Percentiles rank a stretch among this genome's conserved stretches.
Conservation (phyloP, 164 flowering plant genomes). For the Piper longum region DNA sequence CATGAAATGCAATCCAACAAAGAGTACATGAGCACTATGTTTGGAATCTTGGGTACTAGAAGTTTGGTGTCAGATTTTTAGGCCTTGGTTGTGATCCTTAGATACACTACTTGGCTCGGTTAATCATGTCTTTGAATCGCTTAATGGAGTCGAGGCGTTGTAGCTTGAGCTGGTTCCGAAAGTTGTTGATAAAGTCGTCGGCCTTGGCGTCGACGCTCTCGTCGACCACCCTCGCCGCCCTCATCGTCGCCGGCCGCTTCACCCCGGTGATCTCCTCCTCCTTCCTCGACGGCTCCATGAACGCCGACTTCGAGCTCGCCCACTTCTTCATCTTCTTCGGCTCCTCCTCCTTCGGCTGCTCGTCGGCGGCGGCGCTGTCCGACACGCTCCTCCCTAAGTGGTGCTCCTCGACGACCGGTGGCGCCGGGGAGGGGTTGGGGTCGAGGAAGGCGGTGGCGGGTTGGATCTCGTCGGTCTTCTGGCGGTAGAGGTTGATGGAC, state of each 20-base stretch:
- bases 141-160: constrained; percentile 41
- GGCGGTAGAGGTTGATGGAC: constrained; percentile 25
- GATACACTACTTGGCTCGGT: too few relatives aligned
- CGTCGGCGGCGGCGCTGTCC: constrained; percentile 4
- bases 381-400: constrained; percentile 6
- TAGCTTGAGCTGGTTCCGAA: constrained; percentile 39
- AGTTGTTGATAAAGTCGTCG: constrained; percentile 45
- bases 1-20: too few relatives aligned
- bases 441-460: background rate
- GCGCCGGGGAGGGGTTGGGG: background rate
- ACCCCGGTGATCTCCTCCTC: constrained; percentile 12
- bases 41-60: too few relatives aligned
- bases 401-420: background rate
- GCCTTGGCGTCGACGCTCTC: constrained; percentile 44
- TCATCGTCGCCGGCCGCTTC: constrained; percentile 16
- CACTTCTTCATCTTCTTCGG: constrained; percentile 21
- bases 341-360: constrained; percentile 5
- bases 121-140: constrained; percentile 26
- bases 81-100: too few relatives aligned
- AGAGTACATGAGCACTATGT: too few relatives aligned
- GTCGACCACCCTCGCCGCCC: constrained; percentile 14
- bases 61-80: too few relatives aligned
- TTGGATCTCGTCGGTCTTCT: constrained; percentile 7
- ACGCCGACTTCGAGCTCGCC: constrained; percentile 12
- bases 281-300: constrained; percentile 1